phyloP scores from a whole-genome alignment of 1,139 yeast species.

The Arxiozyma slooffiae region DNA sequence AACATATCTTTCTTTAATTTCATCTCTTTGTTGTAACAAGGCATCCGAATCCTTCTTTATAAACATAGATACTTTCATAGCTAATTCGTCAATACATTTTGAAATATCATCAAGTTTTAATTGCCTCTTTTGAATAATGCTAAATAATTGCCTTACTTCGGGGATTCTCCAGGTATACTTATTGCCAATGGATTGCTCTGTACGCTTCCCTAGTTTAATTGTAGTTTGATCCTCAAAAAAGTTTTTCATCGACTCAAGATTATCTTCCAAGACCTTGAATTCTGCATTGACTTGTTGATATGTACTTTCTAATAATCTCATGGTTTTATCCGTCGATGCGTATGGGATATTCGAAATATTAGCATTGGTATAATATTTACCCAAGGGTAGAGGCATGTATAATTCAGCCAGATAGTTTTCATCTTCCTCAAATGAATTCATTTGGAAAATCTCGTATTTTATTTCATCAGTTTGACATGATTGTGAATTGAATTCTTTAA shows the following conservation, averaged over 20 bases:
- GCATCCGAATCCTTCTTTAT: conserved; percentile 1
- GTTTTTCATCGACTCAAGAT: conserved; percentile 26
- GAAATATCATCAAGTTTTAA: neutral
- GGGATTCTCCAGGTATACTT: conserved; percentile 36
- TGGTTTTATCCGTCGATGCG: conserved; percentile 21
- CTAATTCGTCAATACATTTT: conserved; percentile 3
- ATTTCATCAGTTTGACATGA: conserved; percentile 26
- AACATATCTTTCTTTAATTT: conserved; percentile 9
- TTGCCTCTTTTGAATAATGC: conserved; percentile 14
- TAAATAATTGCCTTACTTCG: conserved; percentile 28
- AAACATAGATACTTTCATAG: conserved; percentile 3
- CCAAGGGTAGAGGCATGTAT: conserved; percentile 16
- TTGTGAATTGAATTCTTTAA: conserved; percentile 7
- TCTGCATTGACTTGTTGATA: conserved; percentile 36
- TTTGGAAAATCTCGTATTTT: conserved; percentile 12
- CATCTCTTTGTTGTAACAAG: conserved; percentile 3
- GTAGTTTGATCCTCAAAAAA: conserved; percentile 34
- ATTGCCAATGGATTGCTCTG: conserved; percentile 15
- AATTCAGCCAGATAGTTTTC: conserved; percentile 29
- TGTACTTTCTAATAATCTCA: conserved; percentile 32
- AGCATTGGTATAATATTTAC: conserved; percentile 19
- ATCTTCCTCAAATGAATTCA: conserved; percentile 34
- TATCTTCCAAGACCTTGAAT: conserved; percentile 31
- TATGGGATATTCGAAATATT: conserved; percentile 8
- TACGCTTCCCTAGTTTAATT: conserved; percentile 15